phyloP scores from a whole-genome alignment of 352 stramenopile genomes.

The Aphanomyces invadans region DNA sequence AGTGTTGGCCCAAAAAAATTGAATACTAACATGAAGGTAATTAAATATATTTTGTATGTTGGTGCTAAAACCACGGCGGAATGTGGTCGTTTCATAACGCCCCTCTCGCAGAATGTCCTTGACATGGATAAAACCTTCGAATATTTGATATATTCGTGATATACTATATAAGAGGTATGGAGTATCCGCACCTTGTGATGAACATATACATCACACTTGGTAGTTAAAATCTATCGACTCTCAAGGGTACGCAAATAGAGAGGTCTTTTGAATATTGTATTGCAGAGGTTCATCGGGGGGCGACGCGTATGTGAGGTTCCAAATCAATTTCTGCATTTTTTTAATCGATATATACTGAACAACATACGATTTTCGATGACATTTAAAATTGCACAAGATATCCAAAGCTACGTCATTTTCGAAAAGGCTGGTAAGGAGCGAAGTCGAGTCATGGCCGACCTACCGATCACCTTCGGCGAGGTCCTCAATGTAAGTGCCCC shows the following conservation, averaged over 20 bases:
- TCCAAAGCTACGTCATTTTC: slow-evolving; percentile 25
- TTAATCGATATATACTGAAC: background rate
- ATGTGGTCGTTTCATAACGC: slow-evolving; percentile 19
- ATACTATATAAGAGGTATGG: slow-evolving; percentile 13
- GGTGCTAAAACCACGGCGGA: background rate
- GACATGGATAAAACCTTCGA: background rate
- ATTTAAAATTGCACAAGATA: slow-evolving; percentile 7
- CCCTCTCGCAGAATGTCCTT: background rate
- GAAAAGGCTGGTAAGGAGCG: slow-evolving; percentile 22
- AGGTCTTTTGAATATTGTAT: background rate
- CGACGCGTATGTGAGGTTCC: slow-evolving; percentile 8
- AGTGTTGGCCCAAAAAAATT: too few relatives aligned
- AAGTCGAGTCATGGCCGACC: slow-evolving; percentile 34
- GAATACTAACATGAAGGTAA: slow-evolving; percentile 9
- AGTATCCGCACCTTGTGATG: background rate
- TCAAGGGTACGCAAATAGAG: background rate
- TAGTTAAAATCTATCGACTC: background rate
- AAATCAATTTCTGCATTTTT: slow-evolving; percentile 17
- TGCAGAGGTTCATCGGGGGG: background rate
- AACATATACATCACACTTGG: background rate
- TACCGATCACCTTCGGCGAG: slow-evolving; percentile 86
- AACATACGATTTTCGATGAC: background rate
- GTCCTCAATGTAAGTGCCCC: slow-evolving; percentile 79
- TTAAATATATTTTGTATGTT: background rate
- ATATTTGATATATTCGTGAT: background rate